A percentile compares a stretch with the other conserved stretches of the same genome.
Conservation (phyloP, 202 grass and related monocot species). For the Setaria viridis region DNA sequence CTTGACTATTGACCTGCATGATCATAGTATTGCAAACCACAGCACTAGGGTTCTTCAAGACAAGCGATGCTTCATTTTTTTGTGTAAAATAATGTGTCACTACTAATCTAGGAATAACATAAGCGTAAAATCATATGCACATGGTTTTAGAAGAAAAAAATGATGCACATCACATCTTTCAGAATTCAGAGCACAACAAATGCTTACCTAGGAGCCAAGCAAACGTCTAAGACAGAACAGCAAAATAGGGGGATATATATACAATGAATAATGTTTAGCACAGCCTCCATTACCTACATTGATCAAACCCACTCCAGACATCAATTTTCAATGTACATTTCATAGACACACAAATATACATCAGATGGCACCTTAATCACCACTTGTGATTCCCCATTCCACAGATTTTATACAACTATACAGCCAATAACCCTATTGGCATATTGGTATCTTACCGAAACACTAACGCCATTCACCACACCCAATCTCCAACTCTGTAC, state of each 20-base stretch:
- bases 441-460: background rate
- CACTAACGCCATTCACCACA: conserved; percentile 34
- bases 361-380: conserved; percentile 2
- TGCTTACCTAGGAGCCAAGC: background rate
- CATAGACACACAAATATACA: conserved; percentile 19
- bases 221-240: background rate
- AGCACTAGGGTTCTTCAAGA: background rate
- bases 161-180: background rate
- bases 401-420: conserved; percentile 3
- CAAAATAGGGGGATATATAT: background rate
- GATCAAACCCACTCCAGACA: conserved; percentile 6
- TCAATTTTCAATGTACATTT: conserved; percentile 16
- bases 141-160: background rate
- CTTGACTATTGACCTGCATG: background rate
- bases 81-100: background rate
- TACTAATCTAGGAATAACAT: background rate
- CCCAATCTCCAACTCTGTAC: background rate
- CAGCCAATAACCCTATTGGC: conserved; percentile 16
- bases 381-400: background rate
- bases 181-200: background rate
- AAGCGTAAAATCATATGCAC: background rate
- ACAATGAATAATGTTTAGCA: background rate
- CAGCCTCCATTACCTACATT: conserved; percentile 33
- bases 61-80: background rate
- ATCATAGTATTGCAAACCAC: background rate